A percentile compares a stretch with the other conserved stretches of the same genome.
Conservation (phyloP, 1,284 basidiomycete species). For the Ceratobasidium theobromae region DNA sequence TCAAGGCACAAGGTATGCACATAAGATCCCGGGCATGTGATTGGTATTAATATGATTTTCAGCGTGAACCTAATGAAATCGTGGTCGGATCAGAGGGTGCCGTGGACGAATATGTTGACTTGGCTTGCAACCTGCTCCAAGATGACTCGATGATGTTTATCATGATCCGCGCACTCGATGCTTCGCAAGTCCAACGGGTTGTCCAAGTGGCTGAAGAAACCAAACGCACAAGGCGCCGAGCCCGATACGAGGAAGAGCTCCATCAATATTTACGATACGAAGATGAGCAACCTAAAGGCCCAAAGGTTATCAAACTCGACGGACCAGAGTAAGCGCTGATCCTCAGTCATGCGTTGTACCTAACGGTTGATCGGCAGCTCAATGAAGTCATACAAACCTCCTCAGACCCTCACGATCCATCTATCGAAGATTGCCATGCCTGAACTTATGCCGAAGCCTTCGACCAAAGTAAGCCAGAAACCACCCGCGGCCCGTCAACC, state of each 20-base stretch:
- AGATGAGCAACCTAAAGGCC: conserved; percentile 52
- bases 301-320: conserved; percentile 66
- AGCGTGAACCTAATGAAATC: conserved; percentile 59
- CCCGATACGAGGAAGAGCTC: conserved; percentile 62
- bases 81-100: conserved; percentile 64
- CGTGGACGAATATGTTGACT: conserved; percentile 65
- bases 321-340: conserved; percentile 46
- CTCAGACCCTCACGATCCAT: conserved; percentile 65
- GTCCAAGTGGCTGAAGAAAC: conserved; percentile 76
- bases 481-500: not conserved
- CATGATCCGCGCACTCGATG: conserved; percentile 64
- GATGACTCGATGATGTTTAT: conserved; percentile 80
- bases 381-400: conserved; percentile 55
- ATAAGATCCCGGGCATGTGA: conserved; percentile 41
- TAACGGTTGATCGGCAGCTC: not conserved
- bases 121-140: conserved; percentile 64
- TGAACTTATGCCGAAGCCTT: conserved; percentile 59
- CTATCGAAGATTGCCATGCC: conserved; percentile 82
- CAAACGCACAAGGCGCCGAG: conserved; percentile 66
- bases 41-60: conserved; percentile 56
- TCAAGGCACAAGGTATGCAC: conserved; percentile 36
- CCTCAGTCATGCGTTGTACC: not conserved
- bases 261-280: conserved; percentile 79
- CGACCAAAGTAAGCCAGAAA: conserved; percentile 13
- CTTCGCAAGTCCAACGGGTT: conserved; percentile 70